Conservation (phyloP, 306 rosid species). For the Crotalaria pallida region DNA sequence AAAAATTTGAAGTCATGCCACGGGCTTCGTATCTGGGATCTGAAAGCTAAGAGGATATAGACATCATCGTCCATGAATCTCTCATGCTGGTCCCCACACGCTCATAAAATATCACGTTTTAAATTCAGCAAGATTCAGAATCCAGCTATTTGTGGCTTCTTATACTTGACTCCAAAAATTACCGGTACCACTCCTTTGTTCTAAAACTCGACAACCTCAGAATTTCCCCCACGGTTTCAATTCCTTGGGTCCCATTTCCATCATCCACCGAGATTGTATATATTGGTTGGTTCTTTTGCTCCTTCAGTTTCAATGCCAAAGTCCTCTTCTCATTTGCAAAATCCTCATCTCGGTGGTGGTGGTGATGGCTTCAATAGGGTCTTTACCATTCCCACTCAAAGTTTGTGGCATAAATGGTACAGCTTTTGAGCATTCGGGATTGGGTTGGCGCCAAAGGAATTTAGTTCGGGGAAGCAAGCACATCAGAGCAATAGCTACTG, state of each 20-base stretch:
- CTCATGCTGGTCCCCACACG: neutral
- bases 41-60: too few relatives aligned
- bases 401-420: constrained; percentile 10
- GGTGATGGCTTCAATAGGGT: constrained; percentile 56
- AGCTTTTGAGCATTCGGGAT: constrained; percentile 14
- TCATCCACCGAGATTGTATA: neutral
- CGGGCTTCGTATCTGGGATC: too few relatives aligned
- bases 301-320: neutral
- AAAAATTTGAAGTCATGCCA: too few relatives aligned
- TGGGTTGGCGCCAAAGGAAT: constrained; percentile 4
- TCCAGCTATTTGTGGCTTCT: neutral
- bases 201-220: constrained; percentile 8
- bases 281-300: neutral
- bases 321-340: constrained; percentile 7
- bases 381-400: constrained; percentile 35
- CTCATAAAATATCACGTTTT: constrained; percentile 1
- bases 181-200: neutral
- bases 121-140: neutral
- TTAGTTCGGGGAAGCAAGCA: constrained; percentile 38
- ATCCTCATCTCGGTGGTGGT: constrained; percentile 16
- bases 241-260: neutral
- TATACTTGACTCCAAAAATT: neutral
- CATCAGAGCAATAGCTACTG: constrained; percentile 32
- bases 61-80: neutral
- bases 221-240: neutral